Percentiles rank a stretch among this genome's conserved stretches.
phyloP scores from a whole-genome alignment of 257 asterid species.

The Anisodus tanguticus region DNA sequence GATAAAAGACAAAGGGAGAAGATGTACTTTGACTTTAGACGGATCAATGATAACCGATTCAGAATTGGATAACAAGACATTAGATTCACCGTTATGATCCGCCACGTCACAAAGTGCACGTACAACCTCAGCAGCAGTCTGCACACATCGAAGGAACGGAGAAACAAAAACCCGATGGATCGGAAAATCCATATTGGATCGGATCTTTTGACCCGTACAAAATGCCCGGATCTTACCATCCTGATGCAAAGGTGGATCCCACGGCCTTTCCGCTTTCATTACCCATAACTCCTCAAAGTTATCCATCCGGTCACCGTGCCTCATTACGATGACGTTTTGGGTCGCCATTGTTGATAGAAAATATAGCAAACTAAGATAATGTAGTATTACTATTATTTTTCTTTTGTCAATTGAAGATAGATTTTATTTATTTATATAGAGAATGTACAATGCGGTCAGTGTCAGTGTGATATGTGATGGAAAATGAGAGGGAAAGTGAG shows the following conservation, averaged over 20 bases:
- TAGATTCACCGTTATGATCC: constrained; percentile 48
- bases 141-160: constrained; percentile 84
- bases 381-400: too few relatives aligned
- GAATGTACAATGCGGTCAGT: neutral
- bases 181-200: constrained; percentile 51
- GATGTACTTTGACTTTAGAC: constrained; percentile 72
- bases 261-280: constrained; percentile 69
- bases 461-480: neutral
- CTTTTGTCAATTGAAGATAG: neutral
- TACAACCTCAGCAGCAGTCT: constrained; percentile 81
- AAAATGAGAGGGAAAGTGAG: neutral
- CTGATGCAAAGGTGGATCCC: constrained; percentile 90
- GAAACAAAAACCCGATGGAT: constrained; percentile 84
- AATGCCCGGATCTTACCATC: constrained; percentile 79
- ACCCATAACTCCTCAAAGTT: constrained; percentile 78
- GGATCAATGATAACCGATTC: constrained; percentile 65
- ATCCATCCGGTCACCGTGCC: constrained; percentile 94
- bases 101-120: constrained; percentile 66
- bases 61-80: constrained; percentile 44
- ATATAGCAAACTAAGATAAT: neutral
- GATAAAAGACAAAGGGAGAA: neutral
- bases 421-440: neutral
- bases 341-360: constrained; percentile 3
- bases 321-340: constrained; percentile 85
- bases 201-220: constrained; percentile 64